A percentile compares a stretch with the other conserved stretches of the same genome.
phyloP scores from a whole-genome alignment of 2,329 filamentous ascomycete genomes.

The Sclerotinia minor region DNA sequence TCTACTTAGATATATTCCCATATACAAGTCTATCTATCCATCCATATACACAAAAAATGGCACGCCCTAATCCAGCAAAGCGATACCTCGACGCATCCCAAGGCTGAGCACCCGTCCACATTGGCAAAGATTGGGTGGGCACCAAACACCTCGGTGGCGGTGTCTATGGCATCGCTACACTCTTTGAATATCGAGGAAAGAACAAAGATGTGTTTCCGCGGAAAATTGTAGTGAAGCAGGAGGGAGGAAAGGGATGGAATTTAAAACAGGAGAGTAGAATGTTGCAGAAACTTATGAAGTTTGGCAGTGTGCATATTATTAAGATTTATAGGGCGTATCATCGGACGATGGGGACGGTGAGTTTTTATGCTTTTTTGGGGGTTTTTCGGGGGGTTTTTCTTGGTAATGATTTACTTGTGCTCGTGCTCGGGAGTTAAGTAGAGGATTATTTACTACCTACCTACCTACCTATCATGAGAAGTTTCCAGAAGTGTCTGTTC shows the following conservation, averaged over 20 bases:
- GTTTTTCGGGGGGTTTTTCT: too few relatives aligned
- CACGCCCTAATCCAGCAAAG: background rate
- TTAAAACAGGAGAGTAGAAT: slow-evolving; percentile 10
- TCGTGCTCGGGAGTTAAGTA: too few relatives aligned
- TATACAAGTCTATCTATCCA: too few relatives aligned
- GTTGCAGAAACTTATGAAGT: slow-evolving; percentile 17
- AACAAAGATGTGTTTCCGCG: background rate
- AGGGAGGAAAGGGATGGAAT: background rate
- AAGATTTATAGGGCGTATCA: slow-evolving; percentile 19
- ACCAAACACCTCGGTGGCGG: slow-evolving; percentile 10
- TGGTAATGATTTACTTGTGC: too few relatives aligned
- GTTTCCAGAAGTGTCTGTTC: too few relatives aligned
- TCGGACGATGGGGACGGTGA: slow-evolving; percentile 9
- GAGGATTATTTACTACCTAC: too few relatives aligned
- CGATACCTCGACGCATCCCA: background rate
- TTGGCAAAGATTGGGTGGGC: slow-evolving; percentile 20
- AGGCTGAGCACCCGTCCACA: background rate
- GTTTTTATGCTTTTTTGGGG: too few relatives aligned
- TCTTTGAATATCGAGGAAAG: slow-evolving; percentile 10
- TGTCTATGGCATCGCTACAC: slow-evolving; percentile 15
- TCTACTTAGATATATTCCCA: background rate
- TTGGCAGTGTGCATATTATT: slow-evolving; percentile 12
- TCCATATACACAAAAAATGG: background rate
- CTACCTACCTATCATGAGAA: too few relatives aligned
- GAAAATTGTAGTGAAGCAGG: slow-evolving; percentile 15